Percentiles rank a stretch among this genome's conserved stretches.
Evolutionary conservation across 2,329 filamentous ascomycete genomes (phyloP).

Genomic region (Passalora sequoiae): DNA sequence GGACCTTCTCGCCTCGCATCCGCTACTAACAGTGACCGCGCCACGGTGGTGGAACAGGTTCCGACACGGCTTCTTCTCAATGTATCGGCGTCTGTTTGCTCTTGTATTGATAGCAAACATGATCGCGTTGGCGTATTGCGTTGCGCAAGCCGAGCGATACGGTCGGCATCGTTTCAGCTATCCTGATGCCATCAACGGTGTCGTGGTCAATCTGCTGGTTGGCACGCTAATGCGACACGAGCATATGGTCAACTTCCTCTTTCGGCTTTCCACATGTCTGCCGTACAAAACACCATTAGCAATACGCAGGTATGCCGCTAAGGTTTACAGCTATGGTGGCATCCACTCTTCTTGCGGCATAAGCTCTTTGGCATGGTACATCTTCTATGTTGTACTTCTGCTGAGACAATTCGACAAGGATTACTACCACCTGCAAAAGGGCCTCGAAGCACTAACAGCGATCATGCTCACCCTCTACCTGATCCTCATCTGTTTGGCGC

Average conservation of each 20-base stretch:
- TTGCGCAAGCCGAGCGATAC: constrained; percentile 5
- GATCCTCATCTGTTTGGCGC: constrained; percentile 57
- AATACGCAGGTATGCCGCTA: constrained; percentile 35
- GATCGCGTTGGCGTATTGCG: constrained; percentile 16
- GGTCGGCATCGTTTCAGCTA: constrained; percentile 17
- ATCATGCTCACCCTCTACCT: constrained; percentile 55
- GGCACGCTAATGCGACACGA: constrained; percentile 38
- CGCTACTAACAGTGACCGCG: constrained; percentile 21
- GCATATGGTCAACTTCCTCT: constrained; percentile 39
- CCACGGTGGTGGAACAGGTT: constrained; percentile 21
- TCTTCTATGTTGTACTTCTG: constrained; percentile 36
- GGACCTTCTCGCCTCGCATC: constrained; percentile 15
- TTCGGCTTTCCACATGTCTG: constrained; percentile 30
- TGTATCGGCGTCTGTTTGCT: constrained; percentile 31
- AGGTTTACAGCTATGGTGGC: constrained; percentile 40
- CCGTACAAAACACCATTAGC: constrained; percentile 33
- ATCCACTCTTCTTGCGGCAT: constrained; percentile 37
- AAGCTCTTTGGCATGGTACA: constrained; percentile 42
- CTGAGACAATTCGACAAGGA: constrained; percentile 23
- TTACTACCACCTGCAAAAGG: constrained; percentile 6
- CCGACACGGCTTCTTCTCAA: constrained; percentile 30
- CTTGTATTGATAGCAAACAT: constrained; percentile 29
- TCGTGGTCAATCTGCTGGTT: constrained; percentile 33
- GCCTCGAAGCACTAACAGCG: constrained; percentile 41
- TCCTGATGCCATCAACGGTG: constrained; percentile 31